Percentiles rank a stretch among this genome's conserved stretches.
Evolutionary conservation across 75 land plant species (phyloP).

Genomic region (Adiantum capillusveneris): DNA sequence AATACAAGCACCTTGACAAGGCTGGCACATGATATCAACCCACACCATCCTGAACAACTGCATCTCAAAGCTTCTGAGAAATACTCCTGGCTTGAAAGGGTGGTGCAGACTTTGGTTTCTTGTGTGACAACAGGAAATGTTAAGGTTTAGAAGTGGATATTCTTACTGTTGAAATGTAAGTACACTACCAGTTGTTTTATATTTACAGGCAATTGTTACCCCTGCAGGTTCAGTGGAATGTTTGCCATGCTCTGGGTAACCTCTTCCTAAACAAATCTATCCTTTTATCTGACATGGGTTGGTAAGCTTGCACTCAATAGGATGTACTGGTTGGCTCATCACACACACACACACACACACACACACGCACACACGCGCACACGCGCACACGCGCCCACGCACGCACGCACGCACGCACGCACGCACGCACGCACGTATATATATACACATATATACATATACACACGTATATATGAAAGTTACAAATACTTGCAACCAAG

Average conservation of each 20-base stretch:
- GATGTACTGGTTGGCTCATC: too few species aligned
- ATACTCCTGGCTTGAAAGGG: constrained; percentile 53
- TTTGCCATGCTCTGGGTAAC: constrained; percentile 93
- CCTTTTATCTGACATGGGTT: constrained; percentile 47
- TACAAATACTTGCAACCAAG: too few species aligned
- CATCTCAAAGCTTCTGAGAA: constrained; percentile 5
- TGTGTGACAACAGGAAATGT: constrained; percentile 99
- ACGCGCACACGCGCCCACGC: too few species aligned
- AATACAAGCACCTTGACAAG: neutral
- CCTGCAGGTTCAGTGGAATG: constrained; percentile 99
- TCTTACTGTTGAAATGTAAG: too few species aligned
- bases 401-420: too few species aligned
- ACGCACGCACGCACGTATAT: neutral
- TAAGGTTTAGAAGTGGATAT: too few species aligned
- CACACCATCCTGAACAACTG: constrained; percentile 2
- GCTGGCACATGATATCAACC: neutral
- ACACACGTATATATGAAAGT: neutral
- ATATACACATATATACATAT: neutral
- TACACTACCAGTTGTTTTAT: too few species aligned
- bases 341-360: too few species aligned
- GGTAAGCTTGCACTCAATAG: constrained; percentile 33
- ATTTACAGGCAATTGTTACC: too few species aligned
- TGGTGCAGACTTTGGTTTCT: constrained; percentile 92
- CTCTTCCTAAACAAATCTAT: constrained; percentile 73
- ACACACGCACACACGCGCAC: too few species aligned